Percentiles rank a stretch among this genome's conserved stretches.
phyloP scores from a whole-genome alignment of 805 yeast genomes.

The Yamadazyma akitaensis region DNA sequence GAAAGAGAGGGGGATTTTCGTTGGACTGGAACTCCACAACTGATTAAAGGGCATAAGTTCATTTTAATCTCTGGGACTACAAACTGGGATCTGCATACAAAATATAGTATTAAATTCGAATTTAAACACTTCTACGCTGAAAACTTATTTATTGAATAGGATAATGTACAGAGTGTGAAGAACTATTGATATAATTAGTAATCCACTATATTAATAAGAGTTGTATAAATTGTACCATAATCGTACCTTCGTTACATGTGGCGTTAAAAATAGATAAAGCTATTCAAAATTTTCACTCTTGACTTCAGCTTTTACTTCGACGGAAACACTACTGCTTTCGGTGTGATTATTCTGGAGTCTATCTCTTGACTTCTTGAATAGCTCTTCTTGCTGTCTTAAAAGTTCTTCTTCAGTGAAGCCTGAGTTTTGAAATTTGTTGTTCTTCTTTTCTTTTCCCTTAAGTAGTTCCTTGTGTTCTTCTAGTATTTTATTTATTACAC shows the following conservation, averaged over 20 bases:
- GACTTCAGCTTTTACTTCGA: conserved; percentile 13
- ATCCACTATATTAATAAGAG: conserved; percentile 1
- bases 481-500: conserved; percentile 73
- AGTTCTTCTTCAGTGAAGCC: conserved; percentile 92
- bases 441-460: conserved; percentile 86
- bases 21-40: too few species aligned
- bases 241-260: conserved; percentile 8
- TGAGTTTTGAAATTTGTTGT: conserved; percentile 87
- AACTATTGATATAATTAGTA: neutral
- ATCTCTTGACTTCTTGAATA: conserved; percentile 75
- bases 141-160: neutral
- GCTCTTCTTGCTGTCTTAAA: conserved; percentile 85
- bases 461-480: conserved; percentile 84
- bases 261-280: neutral
- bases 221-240: conserved; percentile 2
- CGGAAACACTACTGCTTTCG: neutral
- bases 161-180: conserved; percentile 1
- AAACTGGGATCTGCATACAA: neutral
- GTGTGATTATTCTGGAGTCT: conserved; percentile 43
- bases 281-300: conserved; percentile 11
- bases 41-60: too few species aligned
- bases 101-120: neutral
- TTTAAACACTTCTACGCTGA: neutral
- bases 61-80: too few species aligned
- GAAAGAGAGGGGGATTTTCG: too few species aligned